phyloP scores from a whole-genome alignment of 805 yeast genomes.

The Kuraishia floccosa region DNA sequence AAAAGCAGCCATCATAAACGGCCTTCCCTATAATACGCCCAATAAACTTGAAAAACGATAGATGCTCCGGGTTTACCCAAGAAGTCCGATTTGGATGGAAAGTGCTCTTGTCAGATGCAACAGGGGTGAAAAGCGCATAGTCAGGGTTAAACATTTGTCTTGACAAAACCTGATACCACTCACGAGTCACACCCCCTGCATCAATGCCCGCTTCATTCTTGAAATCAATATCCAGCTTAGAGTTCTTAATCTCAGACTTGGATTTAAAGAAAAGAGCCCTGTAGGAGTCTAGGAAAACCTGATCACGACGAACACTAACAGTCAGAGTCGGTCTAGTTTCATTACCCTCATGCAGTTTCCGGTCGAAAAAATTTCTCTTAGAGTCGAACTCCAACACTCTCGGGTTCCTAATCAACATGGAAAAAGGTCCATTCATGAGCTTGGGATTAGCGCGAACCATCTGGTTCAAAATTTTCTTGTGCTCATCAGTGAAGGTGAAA shows the following conservation, averaged over 20 bases:
- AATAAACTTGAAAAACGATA: slow-evolving; percentile 86
- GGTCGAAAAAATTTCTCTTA: slow-evolving; percentile 75
- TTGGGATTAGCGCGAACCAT: slow-evolving; percentile 89
- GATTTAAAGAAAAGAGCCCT: slow-evolving; percentile 71
- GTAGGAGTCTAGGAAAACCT: slow-evolving; percentile 86
- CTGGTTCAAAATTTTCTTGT: slow-evolving; percentile 76
- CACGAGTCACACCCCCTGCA: slow-evolving; percentile 97
- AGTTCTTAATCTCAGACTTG: slow-evolving; percentile 57
- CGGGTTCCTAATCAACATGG: slow-evolving; percentile 80
- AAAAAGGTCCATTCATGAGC: slow-evolving; percentile 91
- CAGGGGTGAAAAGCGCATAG: slow-evolving; percentile 85
- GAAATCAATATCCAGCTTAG: slow-evolving; percentile 72
- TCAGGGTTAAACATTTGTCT: slow-evolving; percentile 95
- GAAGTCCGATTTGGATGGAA: slow-evolving; percentile 94
- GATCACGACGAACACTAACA: slow-evolving; percentile 72
- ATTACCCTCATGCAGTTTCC: slow-evolving; percentile 47
- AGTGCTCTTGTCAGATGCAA: slow-evolving; percentile 83
- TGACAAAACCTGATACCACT: slow-evolving; percentile 92
- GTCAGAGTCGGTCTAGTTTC: slow-evolving; percentile 37
- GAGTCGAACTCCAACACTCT: slow-evolving; percentile 90
- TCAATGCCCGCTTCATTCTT: slow-evolving; percentile 94
- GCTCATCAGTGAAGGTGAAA: slow-evolving; percentile 81
- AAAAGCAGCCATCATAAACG: slow-evolving; percentile 69
- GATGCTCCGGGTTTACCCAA: slow-evolving; percentile 86
- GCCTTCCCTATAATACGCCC: slow-evolving; percentile 95